Evolutionary conservation across 177 flowering plant genomes (phyloP).

Genomic region (Vitis hybrid): DNA sequence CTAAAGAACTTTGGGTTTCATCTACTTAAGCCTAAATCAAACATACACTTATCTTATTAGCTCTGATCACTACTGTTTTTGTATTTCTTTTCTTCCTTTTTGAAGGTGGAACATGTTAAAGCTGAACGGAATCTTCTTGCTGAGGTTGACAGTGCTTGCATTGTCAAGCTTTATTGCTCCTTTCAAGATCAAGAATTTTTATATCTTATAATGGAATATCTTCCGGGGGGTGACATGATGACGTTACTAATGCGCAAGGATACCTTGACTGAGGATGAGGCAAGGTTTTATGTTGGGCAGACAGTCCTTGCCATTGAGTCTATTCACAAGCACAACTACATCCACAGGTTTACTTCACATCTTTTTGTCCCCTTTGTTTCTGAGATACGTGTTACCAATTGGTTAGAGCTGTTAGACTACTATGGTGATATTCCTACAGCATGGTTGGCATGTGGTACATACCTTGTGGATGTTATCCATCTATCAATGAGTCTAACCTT

Average conservation of each 20-base stretch:
- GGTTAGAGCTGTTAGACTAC: not conserved
- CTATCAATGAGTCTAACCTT: not conserved
- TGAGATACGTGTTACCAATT: not conserved
- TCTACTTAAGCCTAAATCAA: too few species aligned
- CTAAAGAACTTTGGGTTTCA: too few species aligned
- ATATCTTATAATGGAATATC: constrained; percentile 66
- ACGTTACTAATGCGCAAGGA: constrained; percentile 69
- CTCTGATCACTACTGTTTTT: not conserved
- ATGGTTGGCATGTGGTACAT: not conserved
- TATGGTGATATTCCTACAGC: not conserved
- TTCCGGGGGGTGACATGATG: constrained; percentile 77
- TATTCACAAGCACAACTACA: constrained; percentile 64
- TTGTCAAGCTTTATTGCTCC: constrained; percentile 51
- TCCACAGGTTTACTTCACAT: constrained; percentile 48
- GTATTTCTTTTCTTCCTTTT: not conserved
- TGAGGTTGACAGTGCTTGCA: constrained; percentile 65
- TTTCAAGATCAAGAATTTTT: constrained; percentile 52
- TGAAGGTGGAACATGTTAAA: constrained; percentile 67
- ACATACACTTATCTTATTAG: too few species aligned
- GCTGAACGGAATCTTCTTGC: constrained; percentile 71
- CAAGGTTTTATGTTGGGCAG: constrained; percentile 59
- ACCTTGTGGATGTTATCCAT: not conserved
- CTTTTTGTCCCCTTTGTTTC: not conserved
- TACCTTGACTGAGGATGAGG: constrained; percentile 61
- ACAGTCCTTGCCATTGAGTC: constrained; percentile 66